Base-by-base conservation (phyloP, 345 rosid genomes). In the Draba incana region DNA sequence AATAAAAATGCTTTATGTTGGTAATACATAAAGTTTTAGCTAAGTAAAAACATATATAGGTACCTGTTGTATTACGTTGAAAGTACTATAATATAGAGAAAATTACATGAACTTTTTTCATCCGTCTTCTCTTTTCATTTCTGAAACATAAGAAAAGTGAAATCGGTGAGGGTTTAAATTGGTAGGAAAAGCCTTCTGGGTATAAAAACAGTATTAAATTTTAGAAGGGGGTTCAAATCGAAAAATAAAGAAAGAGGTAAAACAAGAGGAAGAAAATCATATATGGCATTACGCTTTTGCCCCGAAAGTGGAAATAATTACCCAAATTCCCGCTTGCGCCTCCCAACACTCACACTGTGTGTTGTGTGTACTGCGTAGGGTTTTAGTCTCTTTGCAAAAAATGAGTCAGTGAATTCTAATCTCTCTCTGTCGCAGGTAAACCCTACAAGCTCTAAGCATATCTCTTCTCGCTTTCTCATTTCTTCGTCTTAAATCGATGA, bases 271-370 rank as follows among this genome's bases (percentile, higher is more conserved):
- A 35, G 2, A 25, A 44, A 13, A 4, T 28, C 4, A 28, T 28
- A 6, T 5, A 33, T 33, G 1, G 3, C 3, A 38, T 3, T 61
- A 57, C 77, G 12, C 35, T 14, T 35, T 15, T 60, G 48, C 63
- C 72, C 72, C 67, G 0, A 23, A 20, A 52, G 62, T 33, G 33
- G 62, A 51, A 59, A 25, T 0, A 35, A 74, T 67, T 74, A 74
- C 68, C 28, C 23, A 67, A 60, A 74, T 42, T 74, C 77, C 77
- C 72, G 72, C 68, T 74, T 59, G 55, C 49, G 62, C 62, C 55
- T 74, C 72, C 72, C 77, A 57, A 65, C 48, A 73, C 55, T 11
- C 5, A 52, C 28, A 35, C 56, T 4, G 55, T 30, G 71, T 42
- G 4, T 8, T 43, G 20, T 51, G 54, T 33, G 33, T 30, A 44